phyloP scores from a whole-genome alignment of 2,329 filamentous ascomycete species.

The Neophaeococcomyces mojaviensis region DNA sequence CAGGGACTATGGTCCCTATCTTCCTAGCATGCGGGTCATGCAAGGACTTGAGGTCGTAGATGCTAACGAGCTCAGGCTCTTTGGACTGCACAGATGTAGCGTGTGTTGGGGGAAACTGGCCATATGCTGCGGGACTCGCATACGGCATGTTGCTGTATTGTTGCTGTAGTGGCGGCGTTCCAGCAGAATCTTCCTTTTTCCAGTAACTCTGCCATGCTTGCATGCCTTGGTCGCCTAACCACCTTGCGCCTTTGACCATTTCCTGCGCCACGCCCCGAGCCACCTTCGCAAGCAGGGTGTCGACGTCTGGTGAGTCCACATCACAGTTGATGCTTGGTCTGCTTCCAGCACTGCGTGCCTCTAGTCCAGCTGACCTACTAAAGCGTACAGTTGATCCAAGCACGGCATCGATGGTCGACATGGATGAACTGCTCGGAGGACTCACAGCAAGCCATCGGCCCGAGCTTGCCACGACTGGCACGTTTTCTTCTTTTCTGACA shows the following conservation, averaged over 20 bases:
- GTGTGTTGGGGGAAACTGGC: conserved; percentile 40
- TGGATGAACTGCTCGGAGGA: conserved; percentile 33
- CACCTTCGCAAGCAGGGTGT: conserved; percentile 41
- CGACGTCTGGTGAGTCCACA: conserved; percentile 40
- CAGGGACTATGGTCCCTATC: conserved; percentile 26
- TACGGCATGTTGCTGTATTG: conserved; percentile 20
- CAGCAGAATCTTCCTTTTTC: conserved; percentile 33
- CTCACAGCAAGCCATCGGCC: conserved; percentile 42
- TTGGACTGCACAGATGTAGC: conserved; percentile 30
- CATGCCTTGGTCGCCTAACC: conserved; percentile 43
- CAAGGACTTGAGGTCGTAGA: conserved; percentile 39
- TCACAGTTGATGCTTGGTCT: conserved; percentile 37
- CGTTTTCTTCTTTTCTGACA: conserved; percentile 22
- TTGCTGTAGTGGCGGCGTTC: conserved; percentile 27
- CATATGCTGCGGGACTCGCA: conserved; percentile 12
- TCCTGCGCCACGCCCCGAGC: conserved; percentile 44
- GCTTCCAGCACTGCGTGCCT: conserved; percentile 35
- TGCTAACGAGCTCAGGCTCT: conserved; percentile 39
- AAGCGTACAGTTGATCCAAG: conserved; percentile 31
- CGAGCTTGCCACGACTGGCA: conserved; percentile 36
- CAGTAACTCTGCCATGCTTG: conserved; percentile 46
- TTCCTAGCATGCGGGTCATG: conserved; percentile 29
- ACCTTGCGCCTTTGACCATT: conserved; percentile 40
- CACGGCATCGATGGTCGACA: conserved; percentile 34
- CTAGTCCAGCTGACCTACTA: conserved; percentile 34